These are phyloP conservation scores for sunflower (Helianthus annuus) DNA, from an alignment of 129 eudicot species.

Conservation along the genomic window HanXRQr2.0-SUNRISE NC_035435.2:163559292-163559791, in stretches of 20 bases:
- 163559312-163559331: slow-evolving; percentile 41
- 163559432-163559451: not conserved
- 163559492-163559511: not conserved
- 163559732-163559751: not conserved
- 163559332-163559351: slow-evolving; percentile 47
- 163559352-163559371: slow-evolving; percentile 92
- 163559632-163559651: not conserved
- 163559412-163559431: not conserved
- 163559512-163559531: not conserved
- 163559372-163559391: slow-evolving; percentile 84
- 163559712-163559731: not conserved
- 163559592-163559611: not conserved
- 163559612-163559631: not conserved
- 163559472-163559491: not conserved
- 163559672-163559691: not conserved
- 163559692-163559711: not conserved
- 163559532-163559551: not conserved
- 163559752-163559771: not conserved
- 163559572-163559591: not conserved
- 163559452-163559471: not conserved
- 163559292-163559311: slow-evolving; percentile 46
- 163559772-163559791: not conserved
- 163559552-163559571: not conserved
- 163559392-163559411: slow-evolving; percentile 57
- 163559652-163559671: not conserved